Conservation (phyloP, 163 green algal genomes). For the Prototheca wickerhamii region DNA sequence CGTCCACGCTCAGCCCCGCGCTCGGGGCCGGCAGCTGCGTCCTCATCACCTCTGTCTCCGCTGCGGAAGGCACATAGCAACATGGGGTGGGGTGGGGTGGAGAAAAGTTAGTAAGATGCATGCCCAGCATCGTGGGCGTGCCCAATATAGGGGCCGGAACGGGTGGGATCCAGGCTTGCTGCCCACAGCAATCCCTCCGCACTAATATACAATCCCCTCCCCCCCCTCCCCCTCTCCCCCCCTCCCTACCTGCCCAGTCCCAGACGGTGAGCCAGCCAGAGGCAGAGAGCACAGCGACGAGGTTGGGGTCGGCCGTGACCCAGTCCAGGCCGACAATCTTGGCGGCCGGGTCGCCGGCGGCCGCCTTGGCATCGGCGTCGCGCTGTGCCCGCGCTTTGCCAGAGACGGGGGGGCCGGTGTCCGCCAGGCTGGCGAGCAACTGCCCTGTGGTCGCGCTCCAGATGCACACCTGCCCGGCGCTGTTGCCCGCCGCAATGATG, state of each 20-base stretch:
- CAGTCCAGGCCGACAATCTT: neutral
- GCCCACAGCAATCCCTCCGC: no score
- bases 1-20: neutral
- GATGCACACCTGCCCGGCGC: neutral
- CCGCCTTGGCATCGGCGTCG: neutral
- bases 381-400: neutral
- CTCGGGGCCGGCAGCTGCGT: neutral
- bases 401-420: neutral
- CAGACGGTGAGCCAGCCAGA: neutral
- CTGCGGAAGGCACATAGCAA: neutral
- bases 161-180: no score
- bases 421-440: no score
- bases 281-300: neutral
- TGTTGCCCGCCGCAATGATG: neutral
- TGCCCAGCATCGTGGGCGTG: no score
- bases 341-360: neutral
- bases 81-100: no score
- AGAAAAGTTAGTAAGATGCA: no score
- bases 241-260: neutral
- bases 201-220: neutral
- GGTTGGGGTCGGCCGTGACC: neutral
- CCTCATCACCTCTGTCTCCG: neutral
- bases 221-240: no score
- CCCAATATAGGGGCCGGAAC: no score
- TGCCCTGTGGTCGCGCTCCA: neutral